These are phyloP conservation scores for Pythium vanterpoolii DNA, from an alignment of 352 stramenopile species.

Conservation along the genomic window DNA sequence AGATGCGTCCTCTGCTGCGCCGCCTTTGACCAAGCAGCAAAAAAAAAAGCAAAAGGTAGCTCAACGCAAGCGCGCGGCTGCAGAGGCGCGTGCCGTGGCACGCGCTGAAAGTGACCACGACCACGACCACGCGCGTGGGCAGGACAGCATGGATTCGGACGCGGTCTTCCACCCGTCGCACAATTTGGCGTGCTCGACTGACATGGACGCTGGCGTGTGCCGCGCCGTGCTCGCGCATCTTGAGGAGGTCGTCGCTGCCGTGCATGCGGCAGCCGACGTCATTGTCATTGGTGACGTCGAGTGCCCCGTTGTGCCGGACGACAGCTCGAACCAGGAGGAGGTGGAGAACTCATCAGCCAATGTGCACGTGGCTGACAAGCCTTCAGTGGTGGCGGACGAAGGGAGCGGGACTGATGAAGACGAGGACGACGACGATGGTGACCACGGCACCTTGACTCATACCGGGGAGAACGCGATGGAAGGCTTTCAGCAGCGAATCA, in stretches of 20 bases:
- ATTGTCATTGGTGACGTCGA: constrained; percentile 62
- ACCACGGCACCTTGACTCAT: neutral
- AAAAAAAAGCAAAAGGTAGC: constrained; percentile 9
- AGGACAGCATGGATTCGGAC: constrained; percentile 12
- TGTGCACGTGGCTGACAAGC: constrained; percentile 2
- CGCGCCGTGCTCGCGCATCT: constrained; percentile 49
- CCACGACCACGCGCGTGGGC: neutral
- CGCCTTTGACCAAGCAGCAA: neutral
- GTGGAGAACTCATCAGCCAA: neutral
- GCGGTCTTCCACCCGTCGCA: constrained; percentile 41
- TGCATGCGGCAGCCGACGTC: constrained; percentile 13
- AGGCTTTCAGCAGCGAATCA: constrained; percentile 51
- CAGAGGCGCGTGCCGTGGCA: constrained; percentile 8
- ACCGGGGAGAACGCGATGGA: constrained; percentile 20
- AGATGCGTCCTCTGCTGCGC: neutral
- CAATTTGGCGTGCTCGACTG: constrained; percentile 27
- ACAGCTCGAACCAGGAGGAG: constrained; percentile 12
- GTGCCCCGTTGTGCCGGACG: constrained; percentile 36
- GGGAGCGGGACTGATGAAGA: constrained; percentile 17
- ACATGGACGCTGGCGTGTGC: constrained; percentile 50
- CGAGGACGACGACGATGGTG: constrained; percentile 7
- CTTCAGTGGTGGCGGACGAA: constrained; percentile 11
- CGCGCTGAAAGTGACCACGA: constrained; percentile 10
- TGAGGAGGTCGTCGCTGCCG: constrained; percentile 32
- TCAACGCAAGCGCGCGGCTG: neutral